A percentile compares a stretch with the other conserved stretches of the same genome.
phyloP scores from a whole-genome alignment of 2,329 filamentous ascomycete genomes.

The Beauveria brongniartii region DNA sequence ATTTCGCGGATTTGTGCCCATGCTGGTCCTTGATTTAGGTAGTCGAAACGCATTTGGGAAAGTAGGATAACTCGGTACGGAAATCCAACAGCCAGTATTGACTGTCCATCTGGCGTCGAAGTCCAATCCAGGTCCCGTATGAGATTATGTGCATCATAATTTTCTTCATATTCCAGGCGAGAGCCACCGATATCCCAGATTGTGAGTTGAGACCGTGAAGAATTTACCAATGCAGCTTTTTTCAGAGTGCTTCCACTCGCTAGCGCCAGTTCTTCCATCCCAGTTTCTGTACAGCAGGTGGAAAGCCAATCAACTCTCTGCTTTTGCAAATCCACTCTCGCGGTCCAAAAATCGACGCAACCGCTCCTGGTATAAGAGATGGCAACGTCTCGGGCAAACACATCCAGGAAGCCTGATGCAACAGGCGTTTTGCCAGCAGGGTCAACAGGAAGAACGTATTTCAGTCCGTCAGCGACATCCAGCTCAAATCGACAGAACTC shows the following conservation, averaged over 20 bases:
- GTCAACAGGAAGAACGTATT: slow-evolving; percentile 72
- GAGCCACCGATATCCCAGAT: slow-evolving; percentile 86
- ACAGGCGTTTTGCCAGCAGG: slow-evolving; percentile 68
- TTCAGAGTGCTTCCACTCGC: slow-evolving; percentile 81
- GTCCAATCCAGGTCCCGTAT: slow-evolving; percentile 92
- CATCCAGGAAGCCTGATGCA: slow-evolving; percentile 72
- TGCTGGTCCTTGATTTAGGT: slow-evolving; percentile 78
- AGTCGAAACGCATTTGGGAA: slow-evolving; percentile 85
- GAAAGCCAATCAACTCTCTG: slow-evolving; percentile 68
- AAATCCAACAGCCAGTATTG: slow-evolving; percentile 86
- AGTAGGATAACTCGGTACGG: slow-evolving; percentile 76
- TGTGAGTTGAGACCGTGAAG: slow-evolving; percentile 63
- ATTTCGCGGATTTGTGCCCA: slow-evolving; percentile 84
- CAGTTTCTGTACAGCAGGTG: slow-evolving; percentile 75
- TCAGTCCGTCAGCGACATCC: slow-evolving; percentile 47
- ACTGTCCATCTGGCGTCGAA: slow-evolving; percentile 80
- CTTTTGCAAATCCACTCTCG: slow-evolving; percentile 56
- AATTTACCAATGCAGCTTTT: slow-evolving; percentile 77
- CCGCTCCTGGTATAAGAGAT: slow-evolving; percentile 75
- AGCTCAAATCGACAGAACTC: slow-evolving; percentile 68
- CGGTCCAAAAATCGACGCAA: slow-evolving; percentile 76
- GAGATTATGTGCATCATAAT: slow-evolving; percentile 62
- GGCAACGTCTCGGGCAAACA: slow-evolving; percentile 78
- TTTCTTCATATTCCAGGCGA: slow-evolving; percentile 72
- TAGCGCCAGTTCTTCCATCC: slow-evolving; percentile 62